phyloP scores from a whole-genome alignment of 1,284 basidiomycete species.

The Macrocystidia cucumis region DNA sequence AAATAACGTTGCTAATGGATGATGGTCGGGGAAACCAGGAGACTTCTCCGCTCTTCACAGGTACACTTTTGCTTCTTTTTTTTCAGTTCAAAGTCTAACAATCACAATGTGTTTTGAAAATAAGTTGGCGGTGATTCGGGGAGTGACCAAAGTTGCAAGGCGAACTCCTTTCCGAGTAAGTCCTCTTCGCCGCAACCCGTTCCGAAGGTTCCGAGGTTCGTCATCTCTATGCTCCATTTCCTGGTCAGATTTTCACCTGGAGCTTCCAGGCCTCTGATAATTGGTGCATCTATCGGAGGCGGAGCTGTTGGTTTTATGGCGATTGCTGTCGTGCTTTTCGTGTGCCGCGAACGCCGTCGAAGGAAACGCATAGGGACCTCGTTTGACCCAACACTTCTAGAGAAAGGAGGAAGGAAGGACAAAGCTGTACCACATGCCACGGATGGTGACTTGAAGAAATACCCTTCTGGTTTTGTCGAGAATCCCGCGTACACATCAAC shows the following conservation, averaged over 20 bases:
- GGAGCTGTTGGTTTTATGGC: constrained; percentile 29
- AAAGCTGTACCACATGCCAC: neutral
- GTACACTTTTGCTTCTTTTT: constrained; percentile 17
- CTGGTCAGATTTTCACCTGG: constrained; percentile 5
- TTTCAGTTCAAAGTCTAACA: constrained; percentile 1
- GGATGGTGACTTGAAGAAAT: neutral
- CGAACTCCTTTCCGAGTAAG: neutral
- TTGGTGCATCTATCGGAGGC: constrained; percentile 36
- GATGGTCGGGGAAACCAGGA: constrained; percentile 21
- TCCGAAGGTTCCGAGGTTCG: constrained; percentile 17
- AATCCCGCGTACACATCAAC: constrained; percentile 26
- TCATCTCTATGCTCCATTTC: neutral
- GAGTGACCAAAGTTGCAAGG: constrained; percentile 15
- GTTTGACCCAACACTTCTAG: constrained; percentile 18
- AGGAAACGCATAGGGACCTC: constrained; percentile 11
- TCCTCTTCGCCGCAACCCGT: neutral
- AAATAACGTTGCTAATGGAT: constrained; percentile 34
- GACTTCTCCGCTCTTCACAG: constrained; percentile 26
- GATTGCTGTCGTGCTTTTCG: constrained; percentile 33
- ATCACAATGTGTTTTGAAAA: too few species aligned
- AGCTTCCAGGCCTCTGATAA: constrained; percentile 25
- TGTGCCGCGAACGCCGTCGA: constrained; percentile 32
- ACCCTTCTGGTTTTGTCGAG: constrained; percentile 14
- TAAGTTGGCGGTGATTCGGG: constrained; percentile 22
- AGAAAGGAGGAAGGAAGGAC: constrained; percentile 9